Conservation (phyloP, 176 grass and related monocot species). For the Musa acuminata region DNA sequence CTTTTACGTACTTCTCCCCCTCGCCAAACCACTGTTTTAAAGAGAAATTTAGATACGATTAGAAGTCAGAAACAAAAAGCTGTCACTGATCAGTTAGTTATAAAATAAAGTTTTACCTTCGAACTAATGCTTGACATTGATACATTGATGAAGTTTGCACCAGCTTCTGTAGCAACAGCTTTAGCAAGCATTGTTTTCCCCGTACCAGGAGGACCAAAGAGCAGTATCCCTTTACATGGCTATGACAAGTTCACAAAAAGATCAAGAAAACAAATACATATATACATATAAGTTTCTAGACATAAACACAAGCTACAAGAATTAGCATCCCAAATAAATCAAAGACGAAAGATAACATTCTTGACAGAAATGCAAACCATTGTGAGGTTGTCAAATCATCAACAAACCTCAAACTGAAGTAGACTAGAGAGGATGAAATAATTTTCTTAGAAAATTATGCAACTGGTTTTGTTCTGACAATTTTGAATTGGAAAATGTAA, state of each 20-base stretch:
- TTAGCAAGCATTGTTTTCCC: constrained; percentile 99
- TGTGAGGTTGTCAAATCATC: too few species aligned
- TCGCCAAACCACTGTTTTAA: constrained; percentile 94
- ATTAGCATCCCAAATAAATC: too few species aligned
- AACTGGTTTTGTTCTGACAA: too few species aligned
- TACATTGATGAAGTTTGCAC: constrained; percentile 98
- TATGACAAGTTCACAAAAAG: constrained; percentile 4
- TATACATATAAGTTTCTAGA: constrained; percentile 1
- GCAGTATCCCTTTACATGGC: constrained; percentile 96
- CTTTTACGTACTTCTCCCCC: constrained; percentile 97
- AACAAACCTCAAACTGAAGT: too few species aligned
- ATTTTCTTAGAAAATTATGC: too few species aligned
- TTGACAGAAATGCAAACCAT: too few species aligned
- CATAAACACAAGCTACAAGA: constrained; percentile 15
- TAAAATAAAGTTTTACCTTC: constrained; percentile 39
- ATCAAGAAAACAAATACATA: constrained; percentile 10
- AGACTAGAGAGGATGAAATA: too few species aligned
- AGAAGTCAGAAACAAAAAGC: constrained; percentile 21
- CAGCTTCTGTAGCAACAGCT: constrained; percentile 98
- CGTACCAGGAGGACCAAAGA: constrained; percentile 91
- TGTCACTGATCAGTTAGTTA: background rate
- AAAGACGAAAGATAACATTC: too few species aligned
- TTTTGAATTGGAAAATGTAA: too few species aligned
- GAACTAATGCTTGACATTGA: constrained; percentile 98
- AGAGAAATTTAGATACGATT: constrained; percentile 28